Percentiles rank a stretch among this genome's conserved stretches.
These are phyloP conservation scores for Rhodotorula sp. DNA, from an alignment of 1,284 basidiomycete species.

Conservation along the genomic window DNA sequence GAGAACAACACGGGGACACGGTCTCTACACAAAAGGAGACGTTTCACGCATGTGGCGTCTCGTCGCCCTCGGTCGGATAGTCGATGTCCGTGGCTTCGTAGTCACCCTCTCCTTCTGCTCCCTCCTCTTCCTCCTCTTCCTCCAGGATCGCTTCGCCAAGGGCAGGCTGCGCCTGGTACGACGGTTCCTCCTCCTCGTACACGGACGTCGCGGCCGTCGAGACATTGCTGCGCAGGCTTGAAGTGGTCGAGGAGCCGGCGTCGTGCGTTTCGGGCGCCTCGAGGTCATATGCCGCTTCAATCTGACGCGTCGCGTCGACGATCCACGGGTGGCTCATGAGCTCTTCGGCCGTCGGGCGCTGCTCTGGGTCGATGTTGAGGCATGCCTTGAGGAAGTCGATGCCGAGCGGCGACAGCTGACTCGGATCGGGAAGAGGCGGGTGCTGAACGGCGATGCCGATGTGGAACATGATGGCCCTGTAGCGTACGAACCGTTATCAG, in stretches of 20 bases:
- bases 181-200: not conserved
- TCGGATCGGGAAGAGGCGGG: conserved; percentile 88
- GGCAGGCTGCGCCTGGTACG: not conserved
- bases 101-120: not conserved
- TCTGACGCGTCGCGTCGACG: conserved; percentile 42
- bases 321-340: conserved; percentile 92
- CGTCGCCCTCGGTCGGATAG: not conserved
- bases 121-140: conserved; percentile 19
- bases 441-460: conserved; percentile 86
- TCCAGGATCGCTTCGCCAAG: not conserved
- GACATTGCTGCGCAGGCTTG: conserved; percentile 4
- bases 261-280: conserved; percentile 14
- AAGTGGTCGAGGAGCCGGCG: too few species aligned
- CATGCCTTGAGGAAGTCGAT: conserved; percentile 94
- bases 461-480: conserved; percentile 44
- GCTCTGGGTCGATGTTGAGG: conserved; percentile 80
- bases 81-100: not conserved
- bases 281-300: conserved; percentile 38
- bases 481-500: fast-evolving
- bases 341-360: conserved; percentile 80
- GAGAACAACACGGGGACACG: too few species aligned
- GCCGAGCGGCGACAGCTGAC: conserved; percentile 83
- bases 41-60: not conserved
- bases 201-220: not conserved
- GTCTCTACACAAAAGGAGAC: too few species aligned